Base-by-base conservation (phyloP, 371 early-diverging fungal species). In the Mucor racemosus region DNA sequence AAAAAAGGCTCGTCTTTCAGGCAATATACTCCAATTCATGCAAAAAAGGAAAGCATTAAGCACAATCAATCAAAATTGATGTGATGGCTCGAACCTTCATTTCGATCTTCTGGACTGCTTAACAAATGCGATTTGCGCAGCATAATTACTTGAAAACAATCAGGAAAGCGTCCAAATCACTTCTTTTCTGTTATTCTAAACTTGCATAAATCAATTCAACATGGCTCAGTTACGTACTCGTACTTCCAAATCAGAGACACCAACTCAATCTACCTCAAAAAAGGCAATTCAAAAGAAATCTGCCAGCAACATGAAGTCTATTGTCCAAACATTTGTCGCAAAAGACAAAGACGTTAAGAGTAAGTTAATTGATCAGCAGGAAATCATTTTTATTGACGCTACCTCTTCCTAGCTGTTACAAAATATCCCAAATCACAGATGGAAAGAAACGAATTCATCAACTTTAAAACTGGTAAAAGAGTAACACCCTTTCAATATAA, bases 401-500 rank as follows among this genome's bases (percentile, higher is more conserved):
- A 26, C 2, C 17, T 6, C 19, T 13, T 13, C 33, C 6, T 46
- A 80, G 83, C 79, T 50, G 62, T 70, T 5, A 69, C 69, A 21
- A 17, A 53, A 15, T 88, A 78, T 48, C 88, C 90, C 1, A 76
- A 60, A 36, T 74, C 82, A 1, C 34, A 65, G 0, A 41, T 58
- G 6, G 85, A 76, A 21, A 76, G 90, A 36, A 64, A 58, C 26
- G 58, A 73, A 36, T 88, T 75, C 19, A 50, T 88, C 41, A 91
- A 89, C 48, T 54, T 64, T 1, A 80, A 81, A 40, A 88, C 88
- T 7, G 72, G 74, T 4, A 84, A 81, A 42, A 72, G 66, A 14
- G 75, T 91, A 6, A 92, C 93, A 0, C 81, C 84, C 31, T 92
- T 92, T 67, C 92, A 92, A 75, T 89, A 81, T 73, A 75, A 75